Conservation (phyloP, 768 basidiomycete genomes). For the Pleurotus eryngii region DNA sequence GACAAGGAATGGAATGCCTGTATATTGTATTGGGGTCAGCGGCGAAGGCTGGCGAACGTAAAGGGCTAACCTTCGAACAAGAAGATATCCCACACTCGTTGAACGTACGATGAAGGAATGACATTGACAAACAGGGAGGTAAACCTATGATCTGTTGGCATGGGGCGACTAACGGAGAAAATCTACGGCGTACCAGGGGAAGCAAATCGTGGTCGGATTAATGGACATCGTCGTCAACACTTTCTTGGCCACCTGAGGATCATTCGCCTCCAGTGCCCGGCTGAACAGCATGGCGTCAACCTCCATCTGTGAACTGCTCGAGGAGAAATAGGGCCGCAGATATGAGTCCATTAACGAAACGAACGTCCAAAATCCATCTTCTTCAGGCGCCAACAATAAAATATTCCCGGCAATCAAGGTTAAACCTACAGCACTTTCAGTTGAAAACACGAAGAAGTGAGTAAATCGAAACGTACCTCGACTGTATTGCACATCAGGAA, state of each 20-base stretch:
- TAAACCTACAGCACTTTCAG: conserved; percentile 42
- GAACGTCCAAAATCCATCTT: conserved; percentile 91
- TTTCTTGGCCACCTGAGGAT: conserved; percentile 59
- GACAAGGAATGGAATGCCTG: conserved; percentile 64
- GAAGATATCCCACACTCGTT: conserved; percentile 82
- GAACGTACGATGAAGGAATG: conserved; percentile 61
- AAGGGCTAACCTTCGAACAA: conserved; percentile 64
- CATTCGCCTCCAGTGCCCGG: conserved; percentile 63
- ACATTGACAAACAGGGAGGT: conserved; percentile 65
- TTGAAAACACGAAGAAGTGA: background rate
- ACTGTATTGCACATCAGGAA: conserved; percentile 72
- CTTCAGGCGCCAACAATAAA: conserved; percentile 73
- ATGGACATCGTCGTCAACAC: conserved; percentile 65
- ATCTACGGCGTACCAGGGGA: conserved; percentile 50
- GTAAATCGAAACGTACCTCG: too few relatives aligned
- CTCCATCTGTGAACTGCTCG: conserved; percentile 59
- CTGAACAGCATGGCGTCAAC: conserved; percentile 73
- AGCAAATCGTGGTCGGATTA: conserved; percentile 52
- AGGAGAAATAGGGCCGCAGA: conserved; percentile 74
- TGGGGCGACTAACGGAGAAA: background rate
- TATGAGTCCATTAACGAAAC: conserved; percentile 83
- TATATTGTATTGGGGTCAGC: background rate
- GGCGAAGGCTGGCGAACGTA: background rate
- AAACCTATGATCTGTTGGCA: conserved; percentile 47
- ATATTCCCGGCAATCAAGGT: conserved; percentile 71